These are phyloP conservation scores for Coniferiporia weirii DNA, from an alignment of 1,284 basidiomycete species.

Conservation along the genomic window DNA sequence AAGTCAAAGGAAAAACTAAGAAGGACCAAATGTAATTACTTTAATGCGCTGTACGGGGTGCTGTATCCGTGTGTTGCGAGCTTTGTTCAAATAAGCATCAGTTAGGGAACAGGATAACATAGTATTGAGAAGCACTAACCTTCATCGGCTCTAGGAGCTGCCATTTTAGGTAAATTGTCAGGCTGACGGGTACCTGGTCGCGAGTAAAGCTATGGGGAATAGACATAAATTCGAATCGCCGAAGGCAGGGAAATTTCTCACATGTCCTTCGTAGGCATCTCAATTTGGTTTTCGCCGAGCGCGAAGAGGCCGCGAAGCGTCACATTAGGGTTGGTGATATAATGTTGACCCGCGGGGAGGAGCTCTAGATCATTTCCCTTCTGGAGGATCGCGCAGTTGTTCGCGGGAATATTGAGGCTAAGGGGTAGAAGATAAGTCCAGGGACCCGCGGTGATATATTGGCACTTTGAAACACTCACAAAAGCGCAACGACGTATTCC, in stretches of 20 bases:
- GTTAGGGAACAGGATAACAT: slow-evolving; percentile 12
- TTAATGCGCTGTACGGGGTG: slow-evolving; percentile 74
- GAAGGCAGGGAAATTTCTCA: slow-evolving; percentile 23
- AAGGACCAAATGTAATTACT: background rate
- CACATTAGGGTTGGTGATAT: slow-evolving; percentile 74
- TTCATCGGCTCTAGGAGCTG: slow-evolving; percentile 72
- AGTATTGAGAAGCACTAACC: slow-evolving; percentile 25
- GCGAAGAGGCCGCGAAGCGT: slow-evolving; percentile 73
- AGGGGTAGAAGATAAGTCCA: background rate
- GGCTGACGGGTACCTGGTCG: slow-evolving; percentile 76
- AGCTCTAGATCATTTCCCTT: slow-evolving; percentile 73
- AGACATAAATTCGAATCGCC: background rate
- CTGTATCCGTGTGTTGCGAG: slow-evolving; percentile 75
- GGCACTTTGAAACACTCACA: slow-evolving; percentile 38
- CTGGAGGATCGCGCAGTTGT: slow-evolving; percentile 78
- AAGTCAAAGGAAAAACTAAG: background rate
- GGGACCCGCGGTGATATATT: background rate
- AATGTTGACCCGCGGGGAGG: slow-evolving; percentile 72
- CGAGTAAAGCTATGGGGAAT: slow-evolving; percentile 55
- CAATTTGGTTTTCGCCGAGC: slow-evolving; percentile 73
- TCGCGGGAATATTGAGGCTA: slow-evolving; percentile 76
- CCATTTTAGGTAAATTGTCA: slow-evolving; percentile 80
- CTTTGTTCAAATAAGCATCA: slow-evolving; percentile 17
- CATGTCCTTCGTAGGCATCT: slow-evolving; percentile 83
- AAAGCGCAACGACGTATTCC: slow-evolving; percentile 70